Evolutionary conservation across 257 asterid genomes (phyloP).

Genomic region (Solanum sitiens): DNA sequence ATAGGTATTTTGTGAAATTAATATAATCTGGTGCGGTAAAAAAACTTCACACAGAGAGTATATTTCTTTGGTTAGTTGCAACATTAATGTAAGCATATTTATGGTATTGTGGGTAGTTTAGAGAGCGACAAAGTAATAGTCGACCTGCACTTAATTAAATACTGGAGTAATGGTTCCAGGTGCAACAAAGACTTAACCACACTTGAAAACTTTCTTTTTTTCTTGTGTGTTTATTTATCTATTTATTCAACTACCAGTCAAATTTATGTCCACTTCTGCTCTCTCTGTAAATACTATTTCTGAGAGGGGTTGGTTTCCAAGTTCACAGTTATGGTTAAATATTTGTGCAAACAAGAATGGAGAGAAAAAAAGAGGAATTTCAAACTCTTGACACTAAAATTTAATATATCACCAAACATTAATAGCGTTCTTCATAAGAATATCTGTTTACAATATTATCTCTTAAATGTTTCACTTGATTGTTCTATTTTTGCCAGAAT

Average conservation of each 20-base stretch:
- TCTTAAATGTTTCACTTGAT: not conserved
- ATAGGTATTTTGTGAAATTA: too few relatives aligned
- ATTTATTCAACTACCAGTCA: not conserved
- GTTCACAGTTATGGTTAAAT: not conserved
- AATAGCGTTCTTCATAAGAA: not conserved
- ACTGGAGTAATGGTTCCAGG: not conserved
- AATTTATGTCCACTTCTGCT: not conserved
- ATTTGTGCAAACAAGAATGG: not conserved
- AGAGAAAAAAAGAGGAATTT: not conserved
- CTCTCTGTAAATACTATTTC: not conserved
- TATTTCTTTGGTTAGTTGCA: not conserved
- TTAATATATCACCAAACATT: not conserved
- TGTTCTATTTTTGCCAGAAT: too few relatives aligned
- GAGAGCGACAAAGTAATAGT: not conserved
- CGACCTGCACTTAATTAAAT: not conserved
- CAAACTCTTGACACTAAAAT: not conserved
- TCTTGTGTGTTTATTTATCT: not conserved
- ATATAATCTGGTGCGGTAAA: not conserved
- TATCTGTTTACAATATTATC: too few relatives aligned
- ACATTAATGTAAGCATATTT: not conserved
- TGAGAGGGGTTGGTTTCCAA: not conserved
- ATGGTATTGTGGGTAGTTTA: not conserved
- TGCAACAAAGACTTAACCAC: not conserved
- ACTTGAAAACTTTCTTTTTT: not conserved
- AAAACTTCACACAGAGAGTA: not conserved